A percentile compares a stretch with the other conserved stretches of the same genome.
These are phyloP conservation scores for Vitis vinifera DNA, from an alignment of 164 flowering plant species.

Conservation along the genomic window ASM3070453v1 NC_081808.1:10948501-10949000, in stretches of 20 bases:
- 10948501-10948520: too few relatives aligned
- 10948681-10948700: constrained; percentile 3
- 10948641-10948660: neutral
- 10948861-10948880: too few relatives aligned
- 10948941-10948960: too few relatives aligned
- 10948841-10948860: too few relatives aligned
- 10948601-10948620: constrained; percentile 37
- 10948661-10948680: neutral
- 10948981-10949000: too few relatives aligned
- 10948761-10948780: constrained; percentile 40
- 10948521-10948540: neutral
- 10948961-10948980: too few relatives aligned
- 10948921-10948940: too few relatives aligned
- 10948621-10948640: neutral
- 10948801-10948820: too few relatives aligned
- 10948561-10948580: constrained; percentile 24
- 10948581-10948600: constrained; percentile 8
- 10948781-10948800: neutral
- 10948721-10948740: constrained; percentile 19
- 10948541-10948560: constrained; percentile 33
- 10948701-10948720: constrained; percentile 29
- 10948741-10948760: constrained; percentile 14
- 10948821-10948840: too few relatives aligned
- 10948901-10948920: too few relatives aligned
- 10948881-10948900: too few relatives aligned